Percentiles rank a stretch among this genome's conserved stretches.
Evolutionary conservation across 2,329 filamentous ascomycete genomes (phyloP).

Genomic region (Nemania serpens): DNA sequence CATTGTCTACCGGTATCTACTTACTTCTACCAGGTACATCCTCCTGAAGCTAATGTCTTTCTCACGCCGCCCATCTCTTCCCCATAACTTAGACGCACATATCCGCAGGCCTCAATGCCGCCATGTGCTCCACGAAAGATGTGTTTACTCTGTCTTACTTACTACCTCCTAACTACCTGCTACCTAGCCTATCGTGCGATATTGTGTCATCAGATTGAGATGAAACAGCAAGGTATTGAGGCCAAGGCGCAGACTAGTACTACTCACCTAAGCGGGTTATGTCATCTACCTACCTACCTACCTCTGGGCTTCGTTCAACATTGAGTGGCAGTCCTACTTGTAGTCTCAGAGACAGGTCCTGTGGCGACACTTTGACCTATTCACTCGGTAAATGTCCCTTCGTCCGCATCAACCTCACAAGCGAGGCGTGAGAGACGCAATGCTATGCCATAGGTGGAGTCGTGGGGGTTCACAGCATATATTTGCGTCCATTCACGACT

Average conservation of each 20-base stretch:
- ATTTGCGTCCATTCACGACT: slow-evolving; percentile 31
- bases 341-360: neutral
- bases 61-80: neutral
- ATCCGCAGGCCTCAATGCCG: slow-evolving; percentile 9
- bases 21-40: too few species aligned
- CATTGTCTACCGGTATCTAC: too few species aligned
- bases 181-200: slow-evolving; percentile 19
- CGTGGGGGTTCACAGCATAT: slow-evolving; percentile 39
- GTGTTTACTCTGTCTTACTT: neutral
- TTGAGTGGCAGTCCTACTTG: neutral
- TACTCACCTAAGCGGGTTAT: neutral
- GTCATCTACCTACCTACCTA: neutral
- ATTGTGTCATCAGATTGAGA: slow-evolving; percentile 21
- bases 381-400: slow-evolving; percentile 11
- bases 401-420: slow-evolving; percentile 24
- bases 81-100: neutral
- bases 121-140: slow-evolving; percentile 10
- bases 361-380: neutral
- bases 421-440: slow-evolving; percentile 23
- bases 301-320: neutral
- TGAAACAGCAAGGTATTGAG: neutral
- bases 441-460: slow-evolving; percentile 33
- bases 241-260: neutral
- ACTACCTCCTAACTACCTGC: slow-evolving; percentile 13
- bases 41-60: too few species aligned